Percentiles rank a stretch among this genome's conserved stretches.
Conservation (phyloP, 495 filamentous ascomycete species). For the Xylaria acuta region DNA sequence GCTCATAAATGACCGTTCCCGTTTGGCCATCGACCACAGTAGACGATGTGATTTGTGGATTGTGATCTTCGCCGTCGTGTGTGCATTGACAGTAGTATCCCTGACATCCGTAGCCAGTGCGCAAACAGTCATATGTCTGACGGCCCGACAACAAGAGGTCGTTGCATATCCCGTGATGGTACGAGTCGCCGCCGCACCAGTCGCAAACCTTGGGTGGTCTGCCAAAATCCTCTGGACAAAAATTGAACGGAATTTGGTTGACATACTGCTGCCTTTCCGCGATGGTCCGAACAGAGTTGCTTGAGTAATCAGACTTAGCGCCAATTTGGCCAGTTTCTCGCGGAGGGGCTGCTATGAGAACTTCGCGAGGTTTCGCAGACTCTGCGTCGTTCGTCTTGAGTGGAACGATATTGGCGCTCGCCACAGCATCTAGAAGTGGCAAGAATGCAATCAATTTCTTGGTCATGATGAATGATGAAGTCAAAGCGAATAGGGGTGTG, state of each 20-base stretch:
- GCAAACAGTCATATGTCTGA: not conserved
- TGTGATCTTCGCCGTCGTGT: constrained; percentile 1
- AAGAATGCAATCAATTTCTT: not conserved
- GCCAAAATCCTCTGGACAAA: not conserved
- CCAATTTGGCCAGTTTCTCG: not conserved
- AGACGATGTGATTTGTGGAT: not conserved
- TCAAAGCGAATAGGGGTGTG: not conserved
- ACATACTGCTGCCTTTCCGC: not conserved
- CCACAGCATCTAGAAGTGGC: not conserved
- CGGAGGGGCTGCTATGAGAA: not conserved
- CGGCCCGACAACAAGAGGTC: not conserved
- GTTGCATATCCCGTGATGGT: constrained; percentile 1
- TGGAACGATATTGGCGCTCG: not conserved
- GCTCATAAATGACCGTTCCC: not conserved
- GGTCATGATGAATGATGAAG: not conserved
- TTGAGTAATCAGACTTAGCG: not conserved
- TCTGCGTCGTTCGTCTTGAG: not conserved
- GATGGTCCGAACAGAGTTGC: not conserved
- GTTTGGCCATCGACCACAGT: constrained; percentile 1
- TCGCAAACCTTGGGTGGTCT: not conserved
- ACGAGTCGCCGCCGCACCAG: not conserved
- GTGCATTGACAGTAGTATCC: not conserved
- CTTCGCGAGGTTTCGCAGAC: not conserved
- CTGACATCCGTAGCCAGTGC: not conserved
- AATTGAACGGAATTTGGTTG: not conserved